Evolutionary conservation across 2,329 filamentous ascomycete species (phyloP), one percentile per base, ranked within the genome.

Genomic region (Xylaria sp.): DNA sequence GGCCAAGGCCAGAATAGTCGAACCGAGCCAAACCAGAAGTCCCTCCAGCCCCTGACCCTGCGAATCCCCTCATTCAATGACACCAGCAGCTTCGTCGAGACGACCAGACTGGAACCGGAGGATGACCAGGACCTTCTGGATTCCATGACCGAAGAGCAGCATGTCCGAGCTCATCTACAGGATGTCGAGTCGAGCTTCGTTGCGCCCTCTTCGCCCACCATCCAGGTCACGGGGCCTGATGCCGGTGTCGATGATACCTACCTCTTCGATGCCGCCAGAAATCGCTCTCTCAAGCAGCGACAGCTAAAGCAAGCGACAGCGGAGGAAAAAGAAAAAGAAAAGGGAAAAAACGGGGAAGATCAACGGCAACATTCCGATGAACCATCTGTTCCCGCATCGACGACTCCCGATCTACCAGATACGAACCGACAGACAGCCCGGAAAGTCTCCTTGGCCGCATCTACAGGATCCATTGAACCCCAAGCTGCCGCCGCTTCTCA

Each of bases 161-260:
- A 78, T 49, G 77, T 85, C 18, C 76, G 79, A 62, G 78, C 80
- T 58, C 83, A 87, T 68, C 71, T 88, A 18, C 78, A 82, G 66
- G 85, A 88, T 67, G 79, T 87, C 63, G 85, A 88, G 68, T 87
- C 85, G 39, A 88, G 85, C 73, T 88, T 88, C 67, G 70, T 85
- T 57, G 80, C 82, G 1, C 78, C 80, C 4, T 70, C 82, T 4
- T 87, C 84, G 6, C 84, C 84, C 10, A 78, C 84, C 13, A 78
- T 86, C 52, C 78, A 67, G 13, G 63, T 68, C n/a, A 52, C 77
- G 42, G 75, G 78, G 54, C 72, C 76, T 8, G 73, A 76, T 39
- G 75, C 75, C 63, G 82, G 78, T 52, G 70, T 77, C 58, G 83
- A 86, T 73, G 84, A 86, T 69, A 84, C 83, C 23, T 87, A 79